Conservation (phyloP, 108 stramenopile genomes). For the Cyclostephanos tholiformis region DNA sequence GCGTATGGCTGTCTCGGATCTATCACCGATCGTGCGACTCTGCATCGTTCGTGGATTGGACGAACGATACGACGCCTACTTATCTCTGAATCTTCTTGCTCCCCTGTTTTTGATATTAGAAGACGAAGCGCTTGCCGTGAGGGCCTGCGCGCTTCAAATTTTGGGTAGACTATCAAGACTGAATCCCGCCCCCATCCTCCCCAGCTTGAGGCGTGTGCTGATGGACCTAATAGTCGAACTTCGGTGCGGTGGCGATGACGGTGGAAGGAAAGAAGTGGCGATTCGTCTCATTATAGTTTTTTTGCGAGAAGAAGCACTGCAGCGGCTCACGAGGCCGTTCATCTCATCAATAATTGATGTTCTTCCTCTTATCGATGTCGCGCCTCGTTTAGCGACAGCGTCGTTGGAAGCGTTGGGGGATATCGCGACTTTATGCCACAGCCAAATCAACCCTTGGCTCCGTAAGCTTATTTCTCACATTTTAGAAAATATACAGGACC, state of each 20-base stretch:
- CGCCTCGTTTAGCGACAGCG: constrained; percentile 79
- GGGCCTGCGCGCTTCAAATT: constrained; percentile 79
- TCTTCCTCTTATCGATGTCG: constrained; percentile 66
- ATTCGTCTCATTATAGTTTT: constrained; percentile 82
- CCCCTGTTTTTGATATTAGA: constrained; percentile 84
- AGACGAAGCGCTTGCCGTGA: constrained; percentile 86
- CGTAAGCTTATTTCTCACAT: constrained; percentile 85
- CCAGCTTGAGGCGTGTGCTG: constrained; percentile 74
- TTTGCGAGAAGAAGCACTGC: constrained; percentile 72
- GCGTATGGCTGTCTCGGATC: constrained; percentile 84
- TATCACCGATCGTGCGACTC: constrained; percentile 78
- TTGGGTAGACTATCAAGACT: constrained; percentile 83
- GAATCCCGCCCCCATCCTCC: constrained; percentile 88
- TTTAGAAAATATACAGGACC: constrained; percentile 88
- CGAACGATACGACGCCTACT: constrained; percentile 82
- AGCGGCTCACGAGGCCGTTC: constrained; percentile 75
- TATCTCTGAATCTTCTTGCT: constrained; percentile 79
- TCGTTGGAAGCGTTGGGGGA: constrained; percentile 93
- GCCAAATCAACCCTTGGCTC: constrained; percentile 83
- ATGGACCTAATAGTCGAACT: constrained; percentile 76
- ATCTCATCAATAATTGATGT: constrained; percentile 68
- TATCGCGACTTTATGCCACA: constrained; percentile 79
- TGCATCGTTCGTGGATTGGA: constrained; percentile 86
- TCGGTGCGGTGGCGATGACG: constrained; percentile 72
- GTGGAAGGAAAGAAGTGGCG: constrained; percentile 76